Percentiles rank a stretch among this genome's conserved stretches.
These are phyloP conservation scores for Tephrocybe sp. DNA, from an alignment of 768 basidiomycete genomes.

Conservation along the genomic window DNA sequence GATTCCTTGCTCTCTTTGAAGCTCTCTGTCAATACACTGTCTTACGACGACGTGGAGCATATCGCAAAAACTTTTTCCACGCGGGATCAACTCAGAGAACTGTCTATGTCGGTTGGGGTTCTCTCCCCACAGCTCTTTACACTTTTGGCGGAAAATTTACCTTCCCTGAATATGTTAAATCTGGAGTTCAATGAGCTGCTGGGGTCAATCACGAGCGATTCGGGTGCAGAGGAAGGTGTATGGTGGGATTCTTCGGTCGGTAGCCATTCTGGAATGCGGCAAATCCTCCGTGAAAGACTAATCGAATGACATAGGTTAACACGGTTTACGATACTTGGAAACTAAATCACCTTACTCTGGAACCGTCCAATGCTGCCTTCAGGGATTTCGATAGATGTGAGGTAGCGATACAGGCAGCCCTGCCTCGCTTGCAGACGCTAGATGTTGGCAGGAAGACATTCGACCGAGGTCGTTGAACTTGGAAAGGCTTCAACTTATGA, in stretches of 20 bases:
- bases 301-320: not conserved
- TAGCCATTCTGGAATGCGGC: not conserved
- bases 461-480: too few relatives aligned
- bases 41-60: conserved; percentile 2
- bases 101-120: conserved; percentile 1
- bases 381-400: not conserved
- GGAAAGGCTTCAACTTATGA: too few relatives aligned
- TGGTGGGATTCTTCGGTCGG: not conserved
- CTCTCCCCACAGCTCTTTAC: conserved; percentile 8
- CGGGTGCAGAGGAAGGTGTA: not conserved
- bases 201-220: too few relatives aligned
- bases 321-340: conserved; percentile 1
- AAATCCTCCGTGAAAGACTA: not conserved
- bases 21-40: conserved; percentile 1
- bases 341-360: not conserved
- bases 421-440: conserved; percentile 1
- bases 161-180: conserved; percentile 2
- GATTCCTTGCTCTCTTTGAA: conserved; percentile 6
- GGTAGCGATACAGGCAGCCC: not conserved
- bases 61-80: conserved; percentile 2
- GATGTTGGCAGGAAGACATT: not conserved
- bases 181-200: conserved; percentile 5
- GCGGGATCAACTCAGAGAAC: conserved; percentile 1
- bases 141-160: conserved; percentile 7
- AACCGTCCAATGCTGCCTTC: conserved; percentile 4